These are phyloP conservation scores for Penicillium simplicissimum DNA, from an alignment of 495 filamentous ascomycete genomes.

Conservation along the genomic window DNA sequence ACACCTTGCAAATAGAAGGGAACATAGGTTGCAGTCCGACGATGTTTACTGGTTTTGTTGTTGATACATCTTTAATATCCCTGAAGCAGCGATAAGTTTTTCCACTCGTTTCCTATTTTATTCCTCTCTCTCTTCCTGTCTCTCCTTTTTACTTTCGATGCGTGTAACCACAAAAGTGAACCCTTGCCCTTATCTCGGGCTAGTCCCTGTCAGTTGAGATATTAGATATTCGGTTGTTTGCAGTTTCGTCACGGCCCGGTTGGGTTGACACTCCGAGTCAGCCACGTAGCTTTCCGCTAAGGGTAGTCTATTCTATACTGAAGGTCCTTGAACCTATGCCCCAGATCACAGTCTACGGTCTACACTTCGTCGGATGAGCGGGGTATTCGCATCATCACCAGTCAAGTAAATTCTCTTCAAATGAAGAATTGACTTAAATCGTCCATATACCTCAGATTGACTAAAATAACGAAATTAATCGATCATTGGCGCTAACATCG, in stretches of 20 bases:
- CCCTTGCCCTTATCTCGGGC: conserved; percentile 5
- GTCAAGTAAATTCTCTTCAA: neutral
- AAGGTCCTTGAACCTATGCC: neutral
- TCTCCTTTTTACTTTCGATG: conserved; percentile 2
- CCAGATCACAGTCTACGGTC: neutral
- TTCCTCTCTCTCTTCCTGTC: conserved; percentile 11
- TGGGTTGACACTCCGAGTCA: neutral
- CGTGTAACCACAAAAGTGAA: conserved; percentile 33
- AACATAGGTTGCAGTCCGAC: conserved; percentile 46
- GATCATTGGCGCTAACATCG: neutral
- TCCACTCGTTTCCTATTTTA: conserved; percentile 39
- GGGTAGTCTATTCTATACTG: neutral
- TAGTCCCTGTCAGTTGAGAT: neutral
- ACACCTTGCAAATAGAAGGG: conserved; percentile 47
- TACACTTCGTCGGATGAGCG: neutral
- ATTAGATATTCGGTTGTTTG: neutral
- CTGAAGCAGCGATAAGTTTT: conserved; percentile 47
- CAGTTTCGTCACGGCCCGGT: neutral
- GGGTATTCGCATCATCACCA: too few species aligned
- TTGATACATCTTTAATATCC: conserved; percentile 54
- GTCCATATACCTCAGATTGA: neutral
- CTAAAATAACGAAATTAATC: neutral
- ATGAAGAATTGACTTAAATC: neutral
- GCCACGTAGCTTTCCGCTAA: neutral
- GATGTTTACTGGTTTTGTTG: conserved; percentile 44